These are phyloP conservation scores for Centella asiatica DNA, from an alignment of 129 eudicot species.

Conservation along the genomic window DNA sequence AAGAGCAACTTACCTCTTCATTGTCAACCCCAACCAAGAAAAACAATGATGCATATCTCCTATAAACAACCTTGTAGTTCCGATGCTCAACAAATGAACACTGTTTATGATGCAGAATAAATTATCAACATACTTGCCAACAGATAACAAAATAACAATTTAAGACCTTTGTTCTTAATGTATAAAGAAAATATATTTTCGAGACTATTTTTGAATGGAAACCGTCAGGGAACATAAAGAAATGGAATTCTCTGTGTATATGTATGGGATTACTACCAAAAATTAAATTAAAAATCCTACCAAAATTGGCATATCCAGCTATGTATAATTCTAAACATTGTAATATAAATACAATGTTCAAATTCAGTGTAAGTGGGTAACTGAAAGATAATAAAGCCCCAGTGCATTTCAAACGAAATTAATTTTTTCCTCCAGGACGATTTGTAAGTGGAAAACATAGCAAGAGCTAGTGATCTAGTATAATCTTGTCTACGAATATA, in stretches of 20 bases:
- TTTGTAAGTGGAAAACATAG: too few relatives aligned
- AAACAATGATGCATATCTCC: slow-evolving; percentile 93
- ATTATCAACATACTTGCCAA: background rate
- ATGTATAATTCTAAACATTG: too few relatives aligned
- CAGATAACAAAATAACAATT: background rate
- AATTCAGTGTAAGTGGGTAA: too few relatives aligned
- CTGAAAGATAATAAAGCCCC: too few relatives aligned
- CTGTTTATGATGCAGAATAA: slow-evolving; percentile 32
- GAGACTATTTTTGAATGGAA: background rate
- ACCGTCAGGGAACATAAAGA: background rate
- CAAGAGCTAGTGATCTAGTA: too few relatives aligned
- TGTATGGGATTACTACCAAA: too few relatives aligned
- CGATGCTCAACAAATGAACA: slow-evolving; percentile 99
- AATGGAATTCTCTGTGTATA: background rate
- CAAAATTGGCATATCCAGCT: background rate
- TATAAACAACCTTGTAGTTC: slow-evolving; percentile 88
- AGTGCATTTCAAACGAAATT: too few relatives aligned
- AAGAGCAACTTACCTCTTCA: slow-evolving; percentile 60
- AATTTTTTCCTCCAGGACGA: too few relatives aligned
- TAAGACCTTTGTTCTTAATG: background rate
- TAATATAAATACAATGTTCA: too few relatives aligned
- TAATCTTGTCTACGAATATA: too few relatives aligned
- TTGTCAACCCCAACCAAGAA: slow-evolving; percentile 98
- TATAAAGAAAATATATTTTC: background rate
- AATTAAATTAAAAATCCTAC: background rate